These are phyloP conservation scores for Staphylotrichum tortipilum DNA, from an alignment of 495 filamentous ascomycete genomes.

Conservation along the genomic window DNA sequence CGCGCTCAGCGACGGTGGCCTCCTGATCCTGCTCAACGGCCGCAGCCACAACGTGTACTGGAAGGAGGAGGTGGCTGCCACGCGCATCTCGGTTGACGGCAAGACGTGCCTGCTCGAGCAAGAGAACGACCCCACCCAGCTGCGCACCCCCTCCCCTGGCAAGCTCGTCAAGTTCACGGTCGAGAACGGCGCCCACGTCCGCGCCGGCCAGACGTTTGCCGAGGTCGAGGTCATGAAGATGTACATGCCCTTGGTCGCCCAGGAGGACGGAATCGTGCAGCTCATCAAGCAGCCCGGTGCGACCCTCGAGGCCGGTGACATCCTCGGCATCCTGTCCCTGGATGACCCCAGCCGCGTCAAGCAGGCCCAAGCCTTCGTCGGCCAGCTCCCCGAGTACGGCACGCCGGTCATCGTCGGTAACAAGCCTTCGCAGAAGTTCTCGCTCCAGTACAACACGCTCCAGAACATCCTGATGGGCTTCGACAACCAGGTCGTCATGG, in stretches of 20 bases:
- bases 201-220: conserved; percentile 85
- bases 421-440: conserved; percentile 87
- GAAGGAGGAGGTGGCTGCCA: conserved; percentile 96
- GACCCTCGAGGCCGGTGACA: conserved; percentile 95
- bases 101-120: conserved; percentile 98
- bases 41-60: conserved; percentile 98
- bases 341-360: conserved; percentile 96
- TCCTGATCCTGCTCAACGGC: conserved; percentile 82
- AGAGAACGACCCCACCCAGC: conserved; percentile 97
- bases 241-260: conserved; percentile 98
- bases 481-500: conserved; percentile 97
- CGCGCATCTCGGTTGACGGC: conserved; percentile 89
- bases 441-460: conserved; percentile 65
- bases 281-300: conserved; percentile 98
- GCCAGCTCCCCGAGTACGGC: conserved; percentile 81
- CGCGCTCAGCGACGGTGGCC: conserved; percentile 84
- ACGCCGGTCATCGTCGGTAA: conserved; percentile 75
- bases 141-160: conserved; percentile 88
- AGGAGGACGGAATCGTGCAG: conserved; percentile 94
- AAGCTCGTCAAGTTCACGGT: conserved; percentile 98
- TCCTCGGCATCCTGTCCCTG: conserved; percentile 92
- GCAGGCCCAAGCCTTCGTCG: conserved; percentile 93
- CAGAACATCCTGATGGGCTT: conserved; percentile 86
- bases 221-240: conserved; percentile 99
- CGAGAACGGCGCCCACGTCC: conserved; percentile 92